Percentiles rank a stretch among this genome's conserved stretches.
Conservation (phyloP, 2,329 filamentous ascomycete genomes). For the Sporothrix brasiliensis region DNA sequence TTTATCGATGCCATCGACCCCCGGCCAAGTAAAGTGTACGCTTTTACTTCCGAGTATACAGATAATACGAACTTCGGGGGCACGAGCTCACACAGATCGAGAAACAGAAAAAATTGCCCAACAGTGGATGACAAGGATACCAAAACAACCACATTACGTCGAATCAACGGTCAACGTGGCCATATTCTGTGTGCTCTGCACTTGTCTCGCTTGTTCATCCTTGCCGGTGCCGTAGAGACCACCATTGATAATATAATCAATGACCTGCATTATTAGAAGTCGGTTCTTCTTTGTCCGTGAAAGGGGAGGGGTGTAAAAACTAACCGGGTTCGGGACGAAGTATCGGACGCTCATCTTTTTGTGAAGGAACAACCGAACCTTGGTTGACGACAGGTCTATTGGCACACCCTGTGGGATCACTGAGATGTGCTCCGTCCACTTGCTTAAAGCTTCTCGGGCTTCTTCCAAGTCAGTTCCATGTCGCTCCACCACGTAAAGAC, state of each 20-base stretch:
- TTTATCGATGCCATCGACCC: conserved; percentile 17
- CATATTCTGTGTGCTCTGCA: conserved; percentile 9
- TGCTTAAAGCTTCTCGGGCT: conserved; percentile 76
- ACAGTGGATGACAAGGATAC: not conserved
- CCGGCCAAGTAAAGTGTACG: conserved; percentile 13
- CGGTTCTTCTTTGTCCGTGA: too few species aligned
- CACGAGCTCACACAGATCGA: not conserved
- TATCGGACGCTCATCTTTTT: conserved; percentile 83
- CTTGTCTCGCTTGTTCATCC: conserved; percentile 27
- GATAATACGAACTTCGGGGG: too few species aligned
- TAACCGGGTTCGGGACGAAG: conserved; percentile 42
- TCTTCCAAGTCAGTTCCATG: conserved; percentile 83
- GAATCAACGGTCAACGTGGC: not conserved
- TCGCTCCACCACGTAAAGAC: conserved; percentile 84
- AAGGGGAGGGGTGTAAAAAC: not conserved
- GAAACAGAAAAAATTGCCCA: not conserved
- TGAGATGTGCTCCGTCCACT: conserved; percentile 82
- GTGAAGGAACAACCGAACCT: conserved; percentile 79
- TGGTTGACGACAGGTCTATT: conserved; percentile 77
- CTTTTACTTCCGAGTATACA: not conserved
- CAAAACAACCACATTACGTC: not conserved
- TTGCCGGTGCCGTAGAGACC: conserved; percentile 34
- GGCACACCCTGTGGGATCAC: conserved; percentile 87
- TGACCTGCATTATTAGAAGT: conserved; percentile 29
- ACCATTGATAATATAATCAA: conserved; percentile 34